A percentile compares a stretch with the other conserved stretches of the same genome.
Conservation (phyloP, 2,329 filamentous ascomycete genomes). For the Ophiostoma fasciatum region DNA sequence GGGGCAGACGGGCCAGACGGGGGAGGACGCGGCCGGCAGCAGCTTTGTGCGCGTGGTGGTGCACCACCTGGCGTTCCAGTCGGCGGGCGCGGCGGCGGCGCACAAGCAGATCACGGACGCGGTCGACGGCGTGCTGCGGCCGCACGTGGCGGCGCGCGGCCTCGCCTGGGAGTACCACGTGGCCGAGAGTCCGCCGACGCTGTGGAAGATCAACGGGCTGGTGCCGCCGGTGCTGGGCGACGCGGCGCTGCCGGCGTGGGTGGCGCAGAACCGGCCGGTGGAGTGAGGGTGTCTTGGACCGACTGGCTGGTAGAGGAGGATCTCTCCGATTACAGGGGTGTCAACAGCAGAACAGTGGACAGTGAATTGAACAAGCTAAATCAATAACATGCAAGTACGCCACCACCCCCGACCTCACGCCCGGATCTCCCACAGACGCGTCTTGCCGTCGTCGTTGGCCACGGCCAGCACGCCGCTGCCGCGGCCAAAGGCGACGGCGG, state of each 20-base stretch:
- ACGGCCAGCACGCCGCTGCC: conserved; percentile 62
- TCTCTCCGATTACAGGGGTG: no score
- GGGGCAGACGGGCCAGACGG: neutral
- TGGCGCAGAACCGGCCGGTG: conserved; percentile 2
- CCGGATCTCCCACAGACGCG: conserved; percentile 81
- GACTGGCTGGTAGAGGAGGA: no score
- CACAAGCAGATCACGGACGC: neutral
- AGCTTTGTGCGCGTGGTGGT: conserved; percentile 8
- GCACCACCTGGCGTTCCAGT: conserved; percentile 8
- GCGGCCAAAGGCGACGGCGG: conserved; percentile 52
- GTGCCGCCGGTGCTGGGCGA: conserved; percentile 3
- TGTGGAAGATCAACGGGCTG: conserved; percentile 27
- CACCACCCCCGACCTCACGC: conserved; percentile 30
- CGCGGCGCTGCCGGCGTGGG: conserved; percentile 1
- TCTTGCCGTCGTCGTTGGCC: conserved; percentile 77
- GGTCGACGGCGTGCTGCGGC: conserved; percentile 22
- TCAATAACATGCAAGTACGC: no score
- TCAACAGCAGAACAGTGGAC: no score
- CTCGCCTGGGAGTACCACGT: conserved; percentile 29
- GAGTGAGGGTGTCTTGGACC: no score
- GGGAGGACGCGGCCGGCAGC: no score
- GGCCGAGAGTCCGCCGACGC: conserved; percentile 24
- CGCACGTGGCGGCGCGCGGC: conserved; percentile 24
- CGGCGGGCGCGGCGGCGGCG: neutral
- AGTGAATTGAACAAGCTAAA: no score